These are phyloP conservation scores for Pichia sp. DNA, from an alignment of 1,139 yeast species.

Conservation along the genomic window DNA sequence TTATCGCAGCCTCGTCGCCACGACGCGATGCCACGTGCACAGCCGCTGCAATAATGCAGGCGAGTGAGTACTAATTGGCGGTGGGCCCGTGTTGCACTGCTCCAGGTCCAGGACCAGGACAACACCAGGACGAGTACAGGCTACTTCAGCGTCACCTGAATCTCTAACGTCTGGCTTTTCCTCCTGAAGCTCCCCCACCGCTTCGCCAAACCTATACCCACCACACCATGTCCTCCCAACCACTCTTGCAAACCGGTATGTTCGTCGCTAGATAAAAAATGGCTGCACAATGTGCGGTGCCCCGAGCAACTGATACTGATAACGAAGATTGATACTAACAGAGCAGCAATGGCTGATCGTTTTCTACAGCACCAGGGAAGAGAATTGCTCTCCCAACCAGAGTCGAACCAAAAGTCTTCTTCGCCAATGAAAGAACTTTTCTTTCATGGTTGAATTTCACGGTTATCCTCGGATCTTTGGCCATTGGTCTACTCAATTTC, in stretches of 20 bases:
- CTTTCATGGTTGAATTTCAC: constrained; percentile 98
- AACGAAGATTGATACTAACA: background rate
- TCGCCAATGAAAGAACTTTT: constrained; percentile 97
- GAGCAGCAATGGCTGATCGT: too few species aligned
- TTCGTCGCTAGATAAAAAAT: constrained; percentile 8
- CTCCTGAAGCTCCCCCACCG: too few species aligned
- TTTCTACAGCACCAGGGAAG: constrained; percentile 44
- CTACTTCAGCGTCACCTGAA: too few species aligned
- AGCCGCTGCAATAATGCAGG: too few species aligned
- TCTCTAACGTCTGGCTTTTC: too few species aligned
- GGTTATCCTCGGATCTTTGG: constrained; percentile 91
- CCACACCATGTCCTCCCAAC: constrained; percentile 49
- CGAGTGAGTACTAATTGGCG: background rate
- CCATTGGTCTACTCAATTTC: constrained; percentile 90
- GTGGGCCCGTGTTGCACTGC: background rate
- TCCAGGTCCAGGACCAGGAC: too few species aligned
- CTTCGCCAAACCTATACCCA: background rate
- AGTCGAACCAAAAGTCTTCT: constrained; percentile 97
- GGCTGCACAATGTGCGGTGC: too few species aligned
- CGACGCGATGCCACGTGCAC: background rate
- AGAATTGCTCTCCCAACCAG: constrained; percentile 97
- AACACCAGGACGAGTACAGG: too few species aligned
- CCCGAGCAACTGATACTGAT: too few species aligned
- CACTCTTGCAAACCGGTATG: constrained; percentile 52
- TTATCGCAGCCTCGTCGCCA: too few species aligned